Base-by-base conservation (phyloP, 2,329 filamentous ascomycete species). In the Neofusicoccum umdonicola region DNA sequence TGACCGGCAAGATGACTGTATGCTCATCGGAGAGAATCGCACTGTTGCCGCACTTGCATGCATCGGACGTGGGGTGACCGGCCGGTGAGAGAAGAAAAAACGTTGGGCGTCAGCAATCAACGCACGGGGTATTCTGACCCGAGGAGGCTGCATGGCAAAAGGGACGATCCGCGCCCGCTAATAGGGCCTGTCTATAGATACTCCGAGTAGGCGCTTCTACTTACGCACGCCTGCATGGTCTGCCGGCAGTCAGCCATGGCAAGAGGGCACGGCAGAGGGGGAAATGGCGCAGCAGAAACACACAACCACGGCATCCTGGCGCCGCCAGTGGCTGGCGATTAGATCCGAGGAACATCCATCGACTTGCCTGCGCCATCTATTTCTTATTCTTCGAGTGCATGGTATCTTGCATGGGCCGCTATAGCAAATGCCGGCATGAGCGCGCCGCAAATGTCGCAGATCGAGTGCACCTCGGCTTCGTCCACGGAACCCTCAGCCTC, bases 371-470 rank as follows among this genome's bases (percentile, higher is more conserved):
- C 54, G 56, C 41, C 41, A 60, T 60, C 15, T 13, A 19, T 19
- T 44, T 60, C 42, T 39, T 60, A 15, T 37, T 48, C 56, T 13
- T 47, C 41, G 7, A 39, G 69, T 7, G 71, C 71, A 71, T 87
- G 84, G 70, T 82, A 86, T 27, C 84, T 79, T 44, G 77, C 72
- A 71, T 90, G 87, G 4, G 87, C 86, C 4, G 78, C 70, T 73
- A 86, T 79, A 5, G 87, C 87, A 74, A 89, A 90, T 0, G 73
- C 58, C 3, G 87, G 86, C 68, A 89, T 82, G 3, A 73, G 68
- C 58, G 84, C 79, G 9, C 83, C 84, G 66, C 87, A 89, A 9
- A 78, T 68, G 2, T 78, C 78, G 74, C 82, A 86, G 13, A 4
- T 22, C 22, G 22, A 45, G 12, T 34, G 39, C 68, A 47, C 71